Conservation (phyloP, 73 alveolate species). For the Paraurostyla sp. region DNA sequence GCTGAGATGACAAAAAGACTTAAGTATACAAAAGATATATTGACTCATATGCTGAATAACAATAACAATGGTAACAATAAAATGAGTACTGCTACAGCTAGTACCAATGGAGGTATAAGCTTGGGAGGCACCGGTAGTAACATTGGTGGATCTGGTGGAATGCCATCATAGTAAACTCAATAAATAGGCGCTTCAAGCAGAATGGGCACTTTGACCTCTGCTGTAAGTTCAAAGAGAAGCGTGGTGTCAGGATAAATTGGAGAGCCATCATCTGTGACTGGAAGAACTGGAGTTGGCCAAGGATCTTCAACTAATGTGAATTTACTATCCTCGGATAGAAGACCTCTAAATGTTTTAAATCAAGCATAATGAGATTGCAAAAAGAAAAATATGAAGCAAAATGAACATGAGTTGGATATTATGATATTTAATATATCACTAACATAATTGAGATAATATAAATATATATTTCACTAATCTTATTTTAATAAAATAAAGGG, state of each 20-base stretch:
- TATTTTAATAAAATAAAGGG: slow-evolving; percentile 48
- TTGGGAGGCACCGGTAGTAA: slow-evolving; percentile 6
- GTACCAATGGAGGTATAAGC: neutral
- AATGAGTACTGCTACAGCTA: slow-evolving; percentile 11
- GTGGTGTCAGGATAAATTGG: neutral
- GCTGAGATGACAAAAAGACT: slow-evolving; percentile 88
- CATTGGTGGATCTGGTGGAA: neutral
- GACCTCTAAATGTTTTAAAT: slow-evolving; percentile 25
- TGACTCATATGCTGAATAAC: slow-evolving; percentile 85
- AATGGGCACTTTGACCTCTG: neutral
- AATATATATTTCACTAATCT: too few species aligned
- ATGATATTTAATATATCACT: slow-evolving; percentile 31
- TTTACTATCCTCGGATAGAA: neutral
- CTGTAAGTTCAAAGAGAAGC: slow-evolving; percentile 12
- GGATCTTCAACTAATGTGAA: neutral
- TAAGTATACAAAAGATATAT: slow-evolving; percentile 84
- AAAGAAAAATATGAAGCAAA: neutral
- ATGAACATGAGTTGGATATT: neutral
- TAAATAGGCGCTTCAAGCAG: slow-evolving; percentile 5
- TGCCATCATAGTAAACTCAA: too few species aligned
- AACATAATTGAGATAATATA: too few species aligned
- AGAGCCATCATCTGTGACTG: neutral
- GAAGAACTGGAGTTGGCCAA: too few species aligned
- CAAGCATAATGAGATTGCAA: neutral
- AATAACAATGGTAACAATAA: neutral